A percentile compares a stretch with the other conserved stretches of the same genome.
These are phyloP conservation scores for Xylariales sp. DNA, from an alignment of 2,329 filamentous ascomycete genomes.

Conservation along the genomic window DNA sequence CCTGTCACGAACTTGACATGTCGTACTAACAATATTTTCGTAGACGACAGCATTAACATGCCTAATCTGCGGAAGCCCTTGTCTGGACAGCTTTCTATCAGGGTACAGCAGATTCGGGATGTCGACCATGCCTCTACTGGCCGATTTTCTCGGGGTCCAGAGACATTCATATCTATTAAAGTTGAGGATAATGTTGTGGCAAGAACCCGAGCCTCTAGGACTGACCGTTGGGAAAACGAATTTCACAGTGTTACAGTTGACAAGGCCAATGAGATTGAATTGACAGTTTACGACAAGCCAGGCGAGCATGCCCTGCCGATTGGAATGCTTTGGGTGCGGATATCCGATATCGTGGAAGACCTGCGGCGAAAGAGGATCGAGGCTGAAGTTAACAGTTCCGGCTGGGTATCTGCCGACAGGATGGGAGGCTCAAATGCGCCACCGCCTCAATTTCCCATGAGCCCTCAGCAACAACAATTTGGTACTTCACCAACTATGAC, in stretches of 20 bases:
- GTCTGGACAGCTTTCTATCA: conserved; percentile 87
- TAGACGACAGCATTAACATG: conserved; percentile 96
- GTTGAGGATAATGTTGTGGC: conserved; percentile 94
- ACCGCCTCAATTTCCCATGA: conserved; percentile 70
- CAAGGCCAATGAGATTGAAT: conserved; percentile 97
- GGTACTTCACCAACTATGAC: conserved; percentile 57
- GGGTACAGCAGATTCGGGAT: conserved; percentile 89
- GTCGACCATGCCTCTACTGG: conserved; percentile 91
- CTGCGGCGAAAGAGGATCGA: conserved; percentile 98
- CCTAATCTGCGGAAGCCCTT: conserved; percentile 97
- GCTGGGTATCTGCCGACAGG: conserved; percentile 97
- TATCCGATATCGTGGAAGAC: conserved; percentile 97
- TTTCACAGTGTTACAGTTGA: conserved; percentile 93
- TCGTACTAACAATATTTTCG: conserved; percentile 33
- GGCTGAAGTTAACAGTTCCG: conserved; percentile 91
- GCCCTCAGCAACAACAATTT: conserved; percentile 59
- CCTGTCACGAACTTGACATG: not conserved
- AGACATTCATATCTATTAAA: conserved; percentile 96
- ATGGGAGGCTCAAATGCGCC: conserved; percentile 71
- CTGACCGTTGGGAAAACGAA: conserved; percentile 92
- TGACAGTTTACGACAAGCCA: conserved; percentile 97
- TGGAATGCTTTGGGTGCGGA: conserved; percentile 93
- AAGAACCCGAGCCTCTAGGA: conserved; percentile 85
- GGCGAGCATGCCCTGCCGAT: conserved; percentile 92
- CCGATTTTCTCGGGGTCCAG: conserved; percentile 87